Conservation (phyloP, 441 rosid species). For the Adansonia gregorii region DNA sequence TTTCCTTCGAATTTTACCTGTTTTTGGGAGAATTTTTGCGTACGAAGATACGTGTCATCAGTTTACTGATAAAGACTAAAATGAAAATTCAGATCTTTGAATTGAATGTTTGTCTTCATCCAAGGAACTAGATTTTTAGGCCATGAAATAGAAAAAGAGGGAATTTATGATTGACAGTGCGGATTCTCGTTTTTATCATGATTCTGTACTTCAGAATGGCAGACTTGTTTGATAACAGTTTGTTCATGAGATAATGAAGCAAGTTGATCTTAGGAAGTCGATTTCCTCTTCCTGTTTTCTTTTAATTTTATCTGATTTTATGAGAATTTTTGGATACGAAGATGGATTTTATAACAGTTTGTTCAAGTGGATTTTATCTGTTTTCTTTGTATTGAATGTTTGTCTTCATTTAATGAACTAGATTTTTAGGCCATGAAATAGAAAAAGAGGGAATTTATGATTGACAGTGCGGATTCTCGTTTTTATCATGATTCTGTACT, state of each 20-base stretch:
- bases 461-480: background rate
- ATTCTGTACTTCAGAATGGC: background rate
- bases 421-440: background rate
- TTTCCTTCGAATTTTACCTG: background rate
- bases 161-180: background rate
- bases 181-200: background rate
- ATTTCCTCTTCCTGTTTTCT: background rate
- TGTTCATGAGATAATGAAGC: background rate
- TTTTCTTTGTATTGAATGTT: background rate
- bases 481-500: background rate
- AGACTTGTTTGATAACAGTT: slow-evolving; percentile 2
- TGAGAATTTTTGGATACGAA: background rate
- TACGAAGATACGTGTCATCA: background rate
- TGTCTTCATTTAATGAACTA: no score
- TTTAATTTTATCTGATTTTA: background rate
- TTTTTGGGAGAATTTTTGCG: background rate
- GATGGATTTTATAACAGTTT: background rate
- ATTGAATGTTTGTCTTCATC: background rate
- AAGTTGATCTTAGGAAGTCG: background rate
- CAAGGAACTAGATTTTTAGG: background rate
- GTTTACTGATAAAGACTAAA: background rate
- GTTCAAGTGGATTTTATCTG: background rate
- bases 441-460: background rate
- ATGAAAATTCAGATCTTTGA: background rate
- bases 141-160: background rate